A percentile compares a stretch with the other conserved stretches of the same genome.
These are phyloP conservation scores for Colletotrichum limetticola DNA, from an alignment of 2,329 filamentous ascomycete genomes.

Conservation along the genomic window DNA sequence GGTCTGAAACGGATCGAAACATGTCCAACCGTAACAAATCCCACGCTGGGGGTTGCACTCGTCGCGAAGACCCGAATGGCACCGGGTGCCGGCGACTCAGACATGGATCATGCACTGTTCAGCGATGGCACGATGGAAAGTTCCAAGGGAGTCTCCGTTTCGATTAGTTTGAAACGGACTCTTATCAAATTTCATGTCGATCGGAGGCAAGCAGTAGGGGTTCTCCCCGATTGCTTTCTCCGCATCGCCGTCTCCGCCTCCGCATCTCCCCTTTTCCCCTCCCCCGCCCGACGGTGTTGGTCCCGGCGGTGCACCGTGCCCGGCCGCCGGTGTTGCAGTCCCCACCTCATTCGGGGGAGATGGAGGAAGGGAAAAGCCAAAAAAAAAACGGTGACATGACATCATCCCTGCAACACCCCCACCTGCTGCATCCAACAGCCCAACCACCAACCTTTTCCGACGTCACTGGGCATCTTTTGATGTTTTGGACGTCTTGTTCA, in stretches of 20 bases:
- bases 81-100: neutral
- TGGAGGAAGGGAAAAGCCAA: neutral
- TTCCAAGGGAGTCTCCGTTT: slow-evolving; percentile 1
- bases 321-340: neutral
- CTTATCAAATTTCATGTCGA: neutral
- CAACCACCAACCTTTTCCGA: slow-evolving; percentile 9
- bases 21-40: neutral
- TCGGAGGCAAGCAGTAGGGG: slow-evolving; percentile 9
- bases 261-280: neutral
- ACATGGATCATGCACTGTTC: slow-evolving; percentile 10
- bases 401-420: slow-evolving; percentile 3
- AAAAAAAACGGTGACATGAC: slow-evolving; percentile 9
- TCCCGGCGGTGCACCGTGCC: slow-evolving; percentile 24
- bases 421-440: neutral
- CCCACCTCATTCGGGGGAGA: slow-evolving; percentile 6
- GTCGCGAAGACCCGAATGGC: neutral
- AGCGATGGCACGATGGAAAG: neutral
- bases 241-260: slow-evolving; percentile 19
- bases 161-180: slow-evolving; percentile 11
- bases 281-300: neutral
- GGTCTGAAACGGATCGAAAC: slow-evolving; percentile 27
- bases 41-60: slow-evolving; percentile 16
- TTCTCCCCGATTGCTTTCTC: neutral
- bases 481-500: neutral
- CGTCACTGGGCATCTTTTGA: neutral